These are phyloP conservation scores for Phytophthora sansomeana DNA, from an alignment of 352 stramenopile genomes.

Conservation along the genomic window DNA sequence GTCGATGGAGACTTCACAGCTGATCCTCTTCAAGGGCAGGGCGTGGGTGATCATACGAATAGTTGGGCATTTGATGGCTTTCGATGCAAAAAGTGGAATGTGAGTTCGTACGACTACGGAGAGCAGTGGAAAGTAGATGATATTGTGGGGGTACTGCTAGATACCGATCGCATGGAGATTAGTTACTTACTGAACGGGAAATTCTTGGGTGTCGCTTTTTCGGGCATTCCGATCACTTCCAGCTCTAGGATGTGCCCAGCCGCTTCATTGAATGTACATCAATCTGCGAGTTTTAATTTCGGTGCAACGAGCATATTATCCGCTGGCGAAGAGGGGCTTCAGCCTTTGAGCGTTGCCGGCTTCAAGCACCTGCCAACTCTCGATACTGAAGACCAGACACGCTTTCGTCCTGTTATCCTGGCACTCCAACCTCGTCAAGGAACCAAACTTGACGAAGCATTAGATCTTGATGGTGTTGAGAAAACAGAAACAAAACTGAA, in stretches of 20 bases:
- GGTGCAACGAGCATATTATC: constrained; percentile 25
- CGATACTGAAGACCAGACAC: constrained; percentile 51
- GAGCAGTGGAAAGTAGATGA: constrained; percentile 82
- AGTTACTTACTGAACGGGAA: constrained; percentile 94
- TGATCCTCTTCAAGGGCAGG: constrained; percentile 87
- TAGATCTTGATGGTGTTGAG: neutral
- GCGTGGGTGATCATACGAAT: constrained; percentile 90
- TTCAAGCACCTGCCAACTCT: constrained; percentile 54
- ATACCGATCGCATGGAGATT: constrained; percentile 86
- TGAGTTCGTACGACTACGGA: constrained; percentile 85
- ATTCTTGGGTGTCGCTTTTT: constrained; percentile 89
- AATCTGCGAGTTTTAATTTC: constrained; percentile 86
- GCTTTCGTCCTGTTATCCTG: constrained; percentile 49
- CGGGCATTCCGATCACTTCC: constrained; percentile 46
- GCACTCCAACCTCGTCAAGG: constrained; percentile 12
- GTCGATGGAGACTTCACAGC: constrained; percentile 83
- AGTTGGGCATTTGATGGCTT: constrained; percentile 94
- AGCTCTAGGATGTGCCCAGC: constrained; percentile 78
- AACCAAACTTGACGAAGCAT: neutral
- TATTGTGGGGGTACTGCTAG: constrained; percentile 87
- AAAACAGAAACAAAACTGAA: constrained; percentile 1
- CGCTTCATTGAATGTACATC: constrained; percentile 87
- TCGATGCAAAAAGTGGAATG: constrained; percentile 92
- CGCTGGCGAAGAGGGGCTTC: constrained; percentile 7
- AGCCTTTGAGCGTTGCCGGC: neutral